Percentiles rank a stretch among this genome's conserved stretches.
Conservation (phyloP, 2,329 filamentous ascomycete species). For the Xylariomycetidae sp. region DNA sequence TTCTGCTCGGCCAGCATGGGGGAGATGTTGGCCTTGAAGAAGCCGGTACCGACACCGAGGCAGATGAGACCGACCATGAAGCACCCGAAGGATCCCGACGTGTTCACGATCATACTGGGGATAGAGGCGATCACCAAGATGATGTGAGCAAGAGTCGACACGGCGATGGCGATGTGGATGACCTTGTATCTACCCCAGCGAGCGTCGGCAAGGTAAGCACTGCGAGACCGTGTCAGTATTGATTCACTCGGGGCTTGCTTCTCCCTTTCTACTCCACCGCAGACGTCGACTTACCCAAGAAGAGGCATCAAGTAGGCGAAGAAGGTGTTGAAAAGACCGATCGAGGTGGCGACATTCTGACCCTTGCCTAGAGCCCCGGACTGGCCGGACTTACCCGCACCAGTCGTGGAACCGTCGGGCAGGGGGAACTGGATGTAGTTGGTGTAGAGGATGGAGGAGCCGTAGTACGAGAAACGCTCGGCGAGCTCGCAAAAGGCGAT, state of each 20-base stretch:
- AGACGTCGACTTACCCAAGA: no score
- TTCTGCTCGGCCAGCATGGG: constrained; percentile 41
- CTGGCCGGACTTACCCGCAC: constrained; percentile 34
- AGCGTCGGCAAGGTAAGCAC: no score
- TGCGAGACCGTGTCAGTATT: no score
- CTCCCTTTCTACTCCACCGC: no score
- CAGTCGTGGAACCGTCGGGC: constrained; percentile 49
- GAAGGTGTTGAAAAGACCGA: constrained; percentile 53
- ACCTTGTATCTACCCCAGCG: no score
- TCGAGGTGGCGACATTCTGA: constrained; percentile 46
- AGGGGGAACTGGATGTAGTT: constrained; percentile 58
- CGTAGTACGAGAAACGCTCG: constrained; percentile 77
- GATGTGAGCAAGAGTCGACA: no score
- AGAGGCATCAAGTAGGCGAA: constrained; percentile 59
- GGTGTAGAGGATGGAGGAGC: constrained; percentile 63
- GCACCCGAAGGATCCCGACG: constrained; percentile 41
- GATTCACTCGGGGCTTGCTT: no score
- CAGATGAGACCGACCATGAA: constrained; percentile 61
- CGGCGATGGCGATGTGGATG: no score
- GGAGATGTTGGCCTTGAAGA: constrained; percentile 61
- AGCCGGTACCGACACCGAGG: constrained; percentile 64
- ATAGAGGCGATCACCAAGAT: no score
- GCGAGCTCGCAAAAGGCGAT: constrained; percentile 70
- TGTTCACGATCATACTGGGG: no score
- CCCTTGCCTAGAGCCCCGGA: constrained; percentile 56